A percentile compares a stretch with the other conserved stretches of the same genome.
phyloP scores from a whole-genome alignment of 139 green algal genomes.

The Coelastrella sp. region DNA sequence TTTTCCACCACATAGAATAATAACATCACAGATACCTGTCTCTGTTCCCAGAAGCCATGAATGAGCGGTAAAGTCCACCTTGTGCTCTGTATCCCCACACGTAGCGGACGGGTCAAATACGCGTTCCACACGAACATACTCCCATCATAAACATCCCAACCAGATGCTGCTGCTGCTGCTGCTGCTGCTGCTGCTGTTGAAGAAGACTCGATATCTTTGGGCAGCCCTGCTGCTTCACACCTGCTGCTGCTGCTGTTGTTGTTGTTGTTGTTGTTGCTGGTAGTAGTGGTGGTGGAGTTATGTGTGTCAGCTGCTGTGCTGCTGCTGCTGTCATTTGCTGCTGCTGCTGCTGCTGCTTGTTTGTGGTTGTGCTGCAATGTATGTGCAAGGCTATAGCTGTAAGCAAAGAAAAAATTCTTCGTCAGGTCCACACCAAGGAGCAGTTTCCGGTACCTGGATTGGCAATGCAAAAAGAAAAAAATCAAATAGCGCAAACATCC shows the following conservation, averaged over 20 bases:
- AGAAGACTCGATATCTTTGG: not conserved
- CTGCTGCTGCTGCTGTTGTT: slow-evolving; percentile 36
- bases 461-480: too few species aligned
- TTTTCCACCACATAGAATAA: too few species aligned
- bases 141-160: slow-evolving; percentile 59
- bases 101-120: slow-evolving; percentile 81
- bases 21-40: too few species aligned
- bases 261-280: slow-evolving; percentile 20
- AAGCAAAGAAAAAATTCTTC: slow-evolving; percentile 94
- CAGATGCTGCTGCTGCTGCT: not conserved
- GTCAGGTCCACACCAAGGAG: slow-evolving; percentile 90
- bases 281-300: slow-evolving; percentile 69
- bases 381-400: slow-evolving; percentile 83
- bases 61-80: slow-evolving; percentile 90
- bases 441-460: slow-evolving; percentile 78
- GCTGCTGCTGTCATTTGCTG: slow-evolving; percentile 11
- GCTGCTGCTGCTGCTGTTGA: slow-evolving; percentile 9
- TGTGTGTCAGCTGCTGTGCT: slow-evolving; percentile 7
- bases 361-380: slow-evolving; percentile 82
- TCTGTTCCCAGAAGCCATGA: slow-evolving; percentile 95
- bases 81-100: slow-evolving; percentile 61
- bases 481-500: too few species aligned
- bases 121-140: slow-evolving; percentile 97
- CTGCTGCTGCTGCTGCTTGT: slow-evolving; percentile 17
- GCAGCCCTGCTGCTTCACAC: not conserved